phyloP scores from a whole-genome alignment of 768 basidiomycete genomes.

The Aureoboletus auriporus region DNA sequence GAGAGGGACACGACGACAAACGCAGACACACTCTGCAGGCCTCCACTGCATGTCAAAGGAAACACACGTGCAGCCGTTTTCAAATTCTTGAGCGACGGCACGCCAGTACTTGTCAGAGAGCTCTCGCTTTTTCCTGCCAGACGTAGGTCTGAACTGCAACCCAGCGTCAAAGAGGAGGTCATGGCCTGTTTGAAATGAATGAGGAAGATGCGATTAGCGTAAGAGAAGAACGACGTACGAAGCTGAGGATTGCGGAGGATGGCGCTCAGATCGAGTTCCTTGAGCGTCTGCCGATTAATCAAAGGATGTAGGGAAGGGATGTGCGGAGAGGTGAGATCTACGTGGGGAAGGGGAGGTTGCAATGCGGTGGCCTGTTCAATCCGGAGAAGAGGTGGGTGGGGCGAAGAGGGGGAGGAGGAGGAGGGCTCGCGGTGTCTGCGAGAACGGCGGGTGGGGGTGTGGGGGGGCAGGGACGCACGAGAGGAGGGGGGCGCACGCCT shows the following conservation, averaged over 20 bases:
- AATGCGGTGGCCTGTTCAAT: conserved; percentile 25
- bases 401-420: conserved; percentile 24
- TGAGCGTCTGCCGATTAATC: conserved; percentile 79
- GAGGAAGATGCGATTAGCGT: neutral
- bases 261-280: conserved; percentile 79
- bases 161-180: conserved; percentile 87
- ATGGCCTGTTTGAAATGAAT: conserved; percentile 51
- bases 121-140: conserved; percentile 68
- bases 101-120: conserved; percentile 82
- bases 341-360: conserved; percentile 29
- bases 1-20: conserved; percentile 43
- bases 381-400: conserved; percentile 15
- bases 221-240: conserved; percentile 50
- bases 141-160: conserved; percentile 75
- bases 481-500: conserved; percentile 9
- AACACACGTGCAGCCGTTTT: conserved; percentile 79
- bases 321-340: conserved; percentile 45
- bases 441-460: conserved; percentile 27
- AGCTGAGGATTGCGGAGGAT: conserved; percentile 90
- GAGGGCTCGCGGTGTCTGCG: conserved; percentile 26
- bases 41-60: conserved; percentile 62
- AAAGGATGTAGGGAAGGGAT: conserved; percentile 70
- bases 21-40: conserved; percentile 53
- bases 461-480: conserved; percentile 13
- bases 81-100: conserved; percentile 73